Evolutionary conservation across 1,139 yeast species (phyloP), one percentile per base, ranked within the genome.

Genomic region (Candida smagusa): DNA sequence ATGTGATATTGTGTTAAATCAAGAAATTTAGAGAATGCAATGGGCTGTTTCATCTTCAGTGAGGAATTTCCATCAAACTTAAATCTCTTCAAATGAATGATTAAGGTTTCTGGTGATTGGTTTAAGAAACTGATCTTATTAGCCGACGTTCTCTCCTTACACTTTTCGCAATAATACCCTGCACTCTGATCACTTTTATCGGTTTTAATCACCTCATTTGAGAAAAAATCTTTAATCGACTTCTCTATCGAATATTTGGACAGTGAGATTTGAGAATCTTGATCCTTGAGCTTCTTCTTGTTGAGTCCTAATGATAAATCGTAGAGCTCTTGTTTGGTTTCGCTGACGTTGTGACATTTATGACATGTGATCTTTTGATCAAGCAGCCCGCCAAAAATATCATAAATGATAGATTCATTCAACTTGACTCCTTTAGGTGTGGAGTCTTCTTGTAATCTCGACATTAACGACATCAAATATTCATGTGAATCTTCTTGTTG

Each of bases 401-500:
- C 96, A 60, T 92, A 90, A 16, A 92, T 69, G 23, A 90, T 82
- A 36, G 95, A 84, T 46, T 83, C 74, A 49, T 87, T 85, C 54
- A 89, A 69, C 56, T 90, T 89, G 35, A 69, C 74, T 9, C 96
- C 96, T 56, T 80, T 84, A 24, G 97, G 97, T 2, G 94, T 89
- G 6, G 88, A 76, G 56, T 90, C 97, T 58, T 90, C 97, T 61
- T 90, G 97, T 41, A 90, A 65, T 39, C 96, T 67, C 7, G 94
- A 81, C 72, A 90, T 74, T 44, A 90, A 67, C 12, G 95, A 85
- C 96, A 90, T 89, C 58, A 82, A 87, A 61, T 90, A 92, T 61
- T 92, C 99, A 60, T 92, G 99, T 1, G 96, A 85, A 59, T 92
- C 99, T 61, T 92, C 97, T 60, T 92, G 98, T 59, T 88, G 90